Evolutionary conservation across 306 rosid species (phyloP).

Genomic region (Castanea sativa): DNA sequence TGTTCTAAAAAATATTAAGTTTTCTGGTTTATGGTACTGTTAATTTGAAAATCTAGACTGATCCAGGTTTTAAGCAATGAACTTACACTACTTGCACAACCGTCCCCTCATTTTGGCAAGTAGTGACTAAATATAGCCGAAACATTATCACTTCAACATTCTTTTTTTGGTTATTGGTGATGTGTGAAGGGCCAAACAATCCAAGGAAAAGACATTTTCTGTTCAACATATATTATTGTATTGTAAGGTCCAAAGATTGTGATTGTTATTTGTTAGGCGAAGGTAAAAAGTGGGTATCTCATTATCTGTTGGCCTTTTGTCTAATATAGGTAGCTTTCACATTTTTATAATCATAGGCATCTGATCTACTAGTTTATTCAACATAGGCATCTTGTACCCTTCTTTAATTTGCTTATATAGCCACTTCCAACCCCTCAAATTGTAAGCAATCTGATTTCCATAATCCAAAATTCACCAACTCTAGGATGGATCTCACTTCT

Average conservation of each 20-base stretch:
- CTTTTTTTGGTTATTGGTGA: not conserved
- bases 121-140: not conserved
- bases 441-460: constrained; percentile 11
- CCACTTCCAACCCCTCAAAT: constrained; percentile 18
- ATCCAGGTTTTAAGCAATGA: not conserved
- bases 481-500: constrained; percentile 23
- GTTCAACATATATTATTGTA: constrained; percentile 10
- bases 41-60: not conserved
- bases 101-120: constrained; percentile 10
- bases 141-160: not conserved
- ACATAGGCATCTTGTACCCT: constrained; percentile 37
- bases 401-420: constrained; percentile 11
- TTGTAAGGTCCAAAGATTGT: constrained; percentile 1
- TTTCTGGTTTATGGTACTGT: not conserved
- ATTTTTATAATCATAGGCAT: constrained; percentile 25
- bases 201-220: constrained; percentile 10
- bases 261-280: constrained; percentile 5
- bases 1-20: not conserved
- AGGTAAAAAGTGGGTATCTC: constrained; percentile 38
- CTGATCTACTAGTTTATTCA: constrained; percentile 10
- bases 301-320: constrained; percentile 31
- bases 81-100: not conserved
- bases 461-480: not conserved
- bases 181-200: not conserved
- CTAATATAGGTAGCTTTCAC: constrained; percentile 4